Base-by-base conservation (phyloP, 345 rosid genomes). In the Heritiera littoralis region DNA sequence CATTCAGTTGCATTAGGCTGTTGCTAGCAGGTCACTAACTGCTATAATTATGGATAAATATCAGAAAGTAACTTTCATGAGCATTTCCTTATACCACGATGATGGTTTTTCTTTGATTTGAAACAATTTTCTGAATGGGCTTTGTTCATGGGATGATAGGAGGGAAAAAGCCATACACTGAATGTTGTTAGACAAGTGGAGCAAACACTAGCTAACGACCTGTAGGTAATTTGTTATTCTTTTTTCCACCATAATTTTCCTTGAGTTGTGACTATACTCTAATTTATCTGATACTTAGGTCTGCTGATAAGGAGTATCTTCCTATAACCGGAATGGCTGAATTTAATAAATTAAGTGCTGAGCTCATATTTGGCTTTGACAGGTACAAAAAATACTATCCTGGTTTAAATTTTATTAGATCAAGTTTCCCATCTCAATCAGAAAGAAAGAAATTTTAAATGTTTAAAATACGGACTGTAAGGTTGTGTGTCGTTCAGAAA, bases 231-330 rank as follows among this genome's bases (percentile, higher is more conserved):
- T 11, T 18, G 56, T n/a, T 75, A 18, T 18, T 30, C 38, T 35
- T 65, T 54, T 56, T 51, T 9, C 59, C 20, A 74, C 38, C 23
- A 40, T 48, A 3, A 17, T 66, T 68, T 83, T 40, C 28, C 64
- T 32, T 5, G 20, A 32, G 45, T 51, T 35, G 5, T 15, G 5
- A 76, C 82, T 77, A 78, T 51, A 69, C 72, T 51, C 5, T 7
- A 75, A 11, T 18, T 43, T 8, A 23, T 56, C n/a, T 49, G 23
- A 65, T 67, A 14, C 75, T 43, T 80, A 95, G 99, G 87, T 87
- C 90, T 1, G 90, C 91, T 14, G 90, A 88, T 28, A 95, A 95
- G 89, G 99, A 95, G 72, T 95, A 95, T 75, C 97, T 95, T 83
- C 97, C 97, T 8, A 92, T 92, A 78, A 86, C 89, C 83, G 99